Percentiles rank a stretch among this genome's conserved stretches.
phyloP scores from a whole-genome alignment of 2,329 filamentous ascomycete genomes.

The Talaromyces rugulosus region DNA sequence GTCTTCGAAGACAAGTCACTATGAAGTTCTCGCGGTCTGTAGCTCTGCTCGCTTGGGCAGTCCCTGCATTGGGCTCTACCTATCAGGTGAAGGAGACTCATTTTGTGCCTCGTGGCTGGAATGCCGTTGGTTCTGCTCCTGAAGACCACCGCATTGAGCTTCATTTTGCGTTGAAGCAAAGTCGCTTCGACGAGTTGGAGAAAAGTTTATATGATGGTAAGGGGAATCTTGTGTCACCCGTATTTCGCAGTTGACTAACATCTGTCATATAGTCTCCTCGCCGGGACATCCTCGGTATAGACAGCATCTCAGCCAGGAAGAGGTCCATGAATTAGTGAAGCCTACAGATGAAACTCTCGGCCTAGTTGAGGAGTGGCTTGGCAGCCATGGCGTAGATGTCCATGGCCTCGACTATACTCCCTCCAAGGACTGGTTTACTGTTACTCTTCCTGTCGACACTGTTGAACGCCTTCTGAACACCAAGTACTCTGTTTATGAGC shows the following conservation, averaged over 20 bases:
- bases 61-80: neutral
- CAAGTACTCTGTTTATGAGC: slow-evolving; percentile 6
- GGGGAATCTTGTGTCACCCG: neutral
- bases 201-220: neutral
- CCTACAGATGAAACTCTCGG: neutral
- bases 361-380: slow-evolving; percentile 7
- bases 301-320: slow-evolving; percentile 1
- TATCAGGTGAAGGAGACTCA: neutral
- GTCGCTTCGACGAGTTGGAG: neutral
- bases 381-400: neutral
- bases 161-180: slow-evolving; percentile 1
- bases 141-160: slow-evolving; percentile 1
- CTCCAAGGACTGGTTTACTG: slow-evolving; percentile 4
- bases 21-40: neutral
- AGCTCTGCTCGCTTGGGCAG: neutral
- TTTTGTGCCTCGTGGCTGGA: slow-evolving; percentile 9
- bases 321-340: slow-evolving; percentile 5
- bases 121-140: slow-evolving; percentile 2
- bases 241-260: neutral
- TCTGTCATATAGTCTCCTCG: neutral
- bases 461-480: slow-evolving; percentile 6
- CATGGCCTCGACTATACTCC: neutral
- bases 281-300: slow-evolving; percentile 7
- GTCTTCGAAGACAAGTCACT: neutral
- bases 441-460: neutral